Percentiles rank a stretch among this genome's conserved stretches.
These are phyloP conservation scores for Dioscorea dumetorum DNA, from an alignment of 106 monocot genomes.

Conservation along the genomic window DNA sequence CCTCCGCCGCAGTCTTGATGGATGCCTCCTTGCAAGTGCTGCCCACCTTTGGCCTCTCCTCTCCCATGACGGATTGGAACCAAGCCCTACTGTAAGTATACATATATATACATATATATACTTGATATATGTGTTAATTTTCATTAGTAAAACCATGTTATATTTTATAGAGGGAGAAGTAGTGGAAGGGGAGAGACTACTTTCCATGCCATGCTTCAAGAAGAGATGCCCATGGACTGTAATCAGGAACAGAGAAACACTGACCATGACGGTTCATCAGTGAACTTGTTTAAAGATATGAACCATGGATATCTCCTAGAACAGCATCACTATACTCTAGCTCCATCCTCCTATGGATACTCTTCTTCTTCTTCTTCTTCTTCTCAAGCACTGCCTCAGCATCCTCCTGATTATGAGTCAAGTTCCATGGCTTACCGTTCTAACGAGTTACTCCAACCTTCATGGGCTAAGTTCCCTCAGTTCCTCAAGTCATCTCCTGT, in stretches of 20 bases:
- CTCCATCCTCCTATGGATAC: not conserved
- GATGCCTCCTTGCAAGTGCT: constrained; percentile 10
- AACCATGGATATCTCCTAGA: constrained; percentile 18
- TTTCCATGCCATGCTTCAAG: constrained; percentile 22
- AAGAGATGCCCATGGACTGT: constrained; percentile 15
- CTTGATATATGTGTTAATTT: too few species aligned
- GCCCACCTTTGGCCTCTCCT: constrained; percentile 13
- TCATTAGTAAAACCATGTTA: not conserved
- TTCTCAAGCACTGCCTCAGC: constrained; percentile 1
- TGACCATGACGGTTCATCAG: not conserved
- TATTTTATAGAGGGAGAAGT: constrained; percentile 8
- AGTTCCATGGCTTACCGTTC: constrained; percentile 2
- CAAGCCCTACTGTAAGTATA: constrained; percentile 27
- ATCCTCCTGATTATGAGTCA: not conserved
- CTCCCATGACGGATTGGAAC: constrained; percentile 26
- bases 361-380: not conserved
- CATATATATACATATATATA: not conserved
- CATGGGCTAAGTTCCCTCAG: constrained; percentile 17
- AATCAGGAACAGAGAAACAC: constrained; percentile 10
- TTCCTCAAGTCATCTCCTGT: constrained; percentile 6
- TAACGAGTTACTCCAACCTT: constrained; percentile 1
- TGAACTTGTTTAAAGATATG: constrained; percentile 19
- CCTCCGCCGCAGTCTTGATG: constrained; percentile 5
- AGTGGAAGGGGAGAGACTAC: constrained; percentile 12
- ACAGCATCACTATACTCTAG: constrained; percentile 15